These are phyloP conservation scores for Salix caprea DNA, from an alignment of 345 rosid genomes.

Conservation along the genomic window DNA sequence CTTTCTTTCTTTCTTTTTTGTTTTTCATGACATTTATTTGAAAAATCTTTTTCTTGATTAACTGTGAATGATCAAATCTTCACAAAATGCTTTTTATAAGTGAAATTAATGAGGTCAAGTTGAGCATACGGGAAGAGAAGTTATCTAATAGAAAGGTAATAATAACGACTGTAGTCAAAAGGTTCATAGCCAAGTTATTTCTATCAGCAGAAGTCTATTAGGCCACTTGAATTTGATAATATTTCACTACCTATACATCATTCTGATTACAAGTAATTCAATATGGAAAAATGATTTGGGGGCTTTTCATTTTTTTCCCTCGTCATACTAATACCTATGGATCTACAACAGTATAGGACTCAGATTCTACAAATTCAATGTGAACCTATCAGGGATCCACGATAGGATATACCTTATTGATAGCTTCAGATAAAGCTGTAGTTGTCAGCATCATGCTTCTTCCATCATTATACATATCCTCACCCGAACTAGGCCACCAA, in stretches of 20 bases:
- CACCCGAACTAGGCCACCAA: conserved; percentile 98
- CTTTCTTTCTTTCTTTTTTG: too few relatives aligned
- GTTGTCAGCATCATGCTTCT: conserved; percentile 76
- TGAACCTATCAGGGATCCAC: neutral
- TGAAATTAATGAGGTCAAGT: neutral
- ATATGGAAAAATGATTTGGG: neutral
- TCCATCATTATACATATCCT: conserved; percentile 59
- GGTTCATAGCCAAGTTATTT: neutral
- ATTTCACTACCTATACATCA: neutral
- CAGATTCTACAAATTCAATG: neutral
- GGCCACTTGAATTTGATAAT: neutral
- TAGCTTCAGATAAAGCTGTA: conserved; percentile 68
- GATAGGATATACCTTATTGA: conserved; percentile 55
- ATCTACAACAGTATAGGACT: neutral
- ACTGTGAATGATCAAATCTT: neutral
- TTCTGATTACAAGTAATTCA: neutral
- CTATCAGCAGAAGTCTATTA: neutral
- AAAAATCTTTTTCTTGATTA: neutral
- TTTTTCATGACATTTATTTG: neutral
- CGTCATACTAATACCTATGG: neutral
- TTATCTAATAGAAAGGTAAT: neutral
- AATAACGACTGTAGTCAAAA: neutral
- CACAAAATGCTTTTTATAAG: neutral
- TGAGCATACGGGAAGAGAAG: neutral
- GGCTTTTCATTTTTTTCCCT: neutral